Evolutionary conservation across 177 flowering plant species (phyloP).

Genomic region (Vitis hybrid): DNA sequence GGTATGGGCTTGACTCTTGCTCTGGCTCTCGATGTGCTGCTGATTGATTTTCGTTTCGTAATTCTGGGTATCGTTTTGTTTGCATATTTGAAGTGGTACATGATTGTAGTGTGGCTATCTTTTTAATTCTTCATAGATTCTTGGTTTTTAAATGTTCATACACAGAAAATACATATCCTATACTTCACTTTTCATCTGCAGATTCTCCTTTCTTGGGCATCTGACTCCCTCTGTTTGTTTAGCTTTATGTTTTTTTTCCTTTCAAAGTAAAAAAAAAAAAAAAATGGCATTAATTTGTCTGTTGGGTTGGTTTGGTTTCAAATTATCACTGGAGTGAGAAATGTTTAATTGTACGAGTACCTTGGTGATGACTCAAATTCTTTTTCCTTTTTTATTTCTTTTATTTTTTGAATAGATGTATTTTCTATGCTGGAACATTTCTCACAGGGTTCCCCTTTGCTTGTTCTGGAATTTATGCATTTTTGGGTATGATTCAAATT

Average conservation of each 20-base stretch:
- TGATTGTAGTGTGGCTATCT: background rate
- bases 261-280: background rate
- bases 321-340: no score
- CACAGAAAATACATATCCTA: background rate
- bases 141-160: background rate
- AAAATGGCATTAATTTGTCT: background rate
- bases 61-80: background rate
- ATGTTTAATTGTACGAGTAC: no score
- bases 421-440: no score
- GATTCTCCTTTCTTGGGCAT: background rate
- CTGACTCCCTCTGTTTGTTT: background rate
- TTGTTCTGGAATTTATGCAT: no score
- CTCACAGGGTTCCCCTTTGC: no score
- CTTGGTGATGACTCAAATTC: no score
- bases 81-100: background rate
- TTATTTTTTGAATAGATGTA: no score
- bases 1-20: constrained; percentile 9
- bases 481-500: no score
- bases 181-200: background rate
- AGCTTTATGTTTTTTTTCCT: background rate
- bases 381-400: no score
- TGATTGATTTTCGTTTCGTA: background rate
- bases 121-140: background rate
- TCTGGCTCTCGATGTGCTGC: background rate
- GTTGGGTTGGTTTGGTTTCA: background rate